Base-by-base conservation (phyloP, 192 early-diverging fungal genomes). In the Podila epigama region DNA sequence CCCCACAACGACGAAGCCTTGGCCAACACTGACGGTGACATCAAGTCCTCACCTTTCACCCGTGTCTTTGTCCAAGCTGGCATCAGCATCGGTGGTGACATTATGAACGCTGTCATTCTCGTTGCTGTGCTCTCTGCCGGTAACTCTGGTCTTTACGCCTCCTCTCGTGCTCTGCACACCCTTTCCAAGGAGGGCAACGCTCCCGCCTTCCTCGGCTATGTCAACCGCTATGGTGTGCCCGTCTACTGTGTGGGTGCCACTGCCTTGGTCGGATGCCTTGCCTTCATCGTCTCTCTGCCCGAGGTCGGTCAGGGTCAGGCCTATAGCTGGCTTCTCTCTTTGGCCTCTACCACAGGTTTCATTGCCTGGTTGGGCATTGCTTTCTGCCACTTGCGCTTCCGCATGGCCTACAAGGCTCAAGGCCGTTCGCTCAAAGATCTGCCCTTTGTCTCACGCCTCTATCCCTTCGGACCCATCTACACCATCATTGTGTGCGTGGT, bases 121-220 rank as follows among this genome's bases (percentile, higher is more conserved):
- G 75, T 88, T 10, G 88, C 85, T 27, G 72, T 91, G 8, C 65
- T 89, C 33, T 89, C 88, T 9, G 92, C 94, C 18, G 92, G 91
- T 25, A 95, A 94, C 81, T 92, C 91, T 4, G 91, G 91, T 20
- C 85, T 95, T 28, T 95, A 93, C 65, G 92, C 91, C 27, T 89
- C 89, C 28, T 90, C 91, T 3, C 81, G 94, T 54, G 92, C 92
- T 20, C 79, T 95, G 32, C 87, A 90, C 85, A 83, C 92, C n/a
- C 62, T 95, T 65, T 88, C 91, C 18, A 83, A 84, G 51, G 89
- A 91, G 52, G 89, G 88, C 27, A 92, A 90, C 66, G 92, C 92
- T 2, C 92, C 92, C 6, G 51, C 60, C 25, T 79, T 89, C 60
- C 80, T 93, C 34, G 71, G 84, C 40, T 70, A 81, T 34, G 82